Percentiles rank a stretch among this genome's conserved stretches.
Conservation (phyloP, 345 rosid genomes). For the Moringa oleifera region DNA sequence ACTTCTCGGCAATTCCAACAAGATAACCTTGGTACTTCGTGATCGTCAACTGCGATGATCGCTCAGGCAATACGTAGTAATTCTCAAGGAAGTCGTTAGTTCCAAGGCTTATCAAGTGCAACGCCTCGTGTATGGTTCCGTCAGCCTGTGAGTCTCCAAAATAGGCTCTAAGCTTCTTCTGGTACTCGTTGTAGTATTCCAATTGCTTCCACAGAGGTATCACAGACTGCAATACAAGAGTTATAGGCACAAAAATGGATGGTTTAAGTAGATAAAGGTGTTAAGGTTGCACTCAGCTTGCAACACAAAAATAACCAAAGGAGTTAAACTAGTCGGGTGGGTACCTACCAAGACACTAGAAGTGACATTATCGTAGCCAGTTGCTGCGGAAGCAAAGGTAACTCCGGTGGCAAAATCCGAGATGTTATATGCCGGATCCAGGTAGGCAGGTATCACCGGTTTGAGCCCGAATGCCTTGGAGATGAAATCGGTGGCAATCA, state of each 20-base stretch:
- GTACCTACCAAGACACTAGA: conserved; percentile 44
- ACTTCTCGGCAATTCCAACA: conserved; percentile 31
- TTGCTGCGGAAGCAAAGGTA: conserved; percentile 53
- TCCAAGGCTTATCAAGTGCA: conserved; percentile 49
- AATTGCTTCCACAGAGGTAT: conserved; percentile 55
- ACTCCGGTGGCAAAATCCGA: conserved; percentile 55
- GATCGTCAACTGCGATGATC: conserved; percentile 34
- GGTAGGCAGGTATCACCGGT: conserved; percentile 39
- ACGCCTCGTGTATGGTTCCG: conserved; percentile 27
- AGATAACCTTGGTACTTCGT: conserved; percentile 38
- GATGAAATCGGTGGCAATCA: conserved; percentile 45
- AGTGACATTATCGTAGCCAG: conserved; percentile 57
- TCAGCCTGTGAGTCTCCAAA: conserved; percentile 32
- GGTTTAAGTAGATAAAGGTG: too few relatives aligned
- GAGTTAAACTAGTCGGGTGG: neutral
- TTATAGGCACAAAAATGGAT: too few relatives aligned
- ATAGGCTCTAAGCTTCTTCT: conserved; percentile 35
- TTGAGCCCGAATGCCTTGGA: conserved; percentile 47
- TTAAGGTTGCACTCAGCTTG: too few relatives aligned
- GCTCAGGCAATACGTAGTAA: conserved; percentile 39
- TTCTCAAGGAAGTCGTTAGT: conserved; percentile 64
- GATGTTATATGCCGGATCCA: conserved; percentile 47
- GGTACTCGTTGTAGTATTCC: conserved; percentile 48
- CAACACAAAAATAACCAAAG: neutral
- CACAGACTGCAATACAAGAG: conserved; percentile 34